Evolutionary conservation across 2,329 filamentous ascomycete species (phyloP).

Genomic region (Scytalidium lignicola): DNA sequence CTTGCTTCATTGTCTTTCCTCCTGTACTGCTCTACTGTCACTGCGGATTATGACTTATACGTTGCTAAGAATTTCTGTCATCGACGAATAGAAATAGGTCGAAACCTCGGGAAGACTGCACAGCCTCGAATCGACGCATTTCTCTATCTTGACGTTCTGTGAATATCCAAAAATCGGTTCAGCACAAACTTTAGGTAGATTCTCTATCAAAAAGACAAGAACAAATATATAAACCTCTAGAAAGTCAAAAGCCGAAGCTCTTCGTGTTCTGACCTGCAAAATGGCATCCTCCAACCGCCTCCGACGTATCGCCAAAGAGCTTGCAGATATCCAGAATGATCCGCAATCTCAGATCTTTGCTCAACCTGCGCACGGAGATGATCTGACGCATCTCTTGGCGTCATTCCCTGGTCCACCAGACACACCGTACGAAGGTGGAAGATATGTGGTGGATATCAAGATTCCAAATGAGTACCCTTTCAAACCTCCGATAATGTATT

Average conservation of each 20-base stretch:
- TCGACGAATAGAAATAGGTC: neutral
- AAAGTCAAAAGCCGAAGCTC: neutral
- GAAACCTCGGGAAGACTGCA: neutral
- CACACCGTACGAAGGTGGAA: conserved; percentile 87
- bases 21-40: neutral
- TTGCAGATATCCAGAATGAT: conserved; percentile 70
- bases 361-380: conserved; percentile 56
- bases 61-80: neutral
- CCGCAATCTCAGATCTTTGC: conserved; percentile 72
- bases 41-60: neutral
- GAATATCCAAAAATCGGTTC: neutral
- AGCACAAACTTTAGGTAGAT: neutral
- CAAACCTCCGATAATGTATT: conserved; percentile 84
- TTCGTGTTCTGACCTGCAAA: neutral
- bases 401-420: conserved; percentile 83
- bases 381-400: conserved; percentile 78
- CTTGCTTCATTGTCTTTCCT: neutral
- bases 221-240: neutral
- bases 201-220: neutral
- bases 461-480: conserved; percentile 92
- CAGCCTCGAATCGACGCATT: neutral
- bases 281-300: conserved; percentile 22
- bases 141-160: neutral
- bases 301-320: conserved; percentile 67
- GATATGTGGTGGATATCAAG: conserved; percentile 75